A percentile compares a stretch with the other conserved stretches of the same genome.
phyloP scores from a whole-genome alignment of 164 flowering plant genomes.

The Saururus chinensis region DNA sequence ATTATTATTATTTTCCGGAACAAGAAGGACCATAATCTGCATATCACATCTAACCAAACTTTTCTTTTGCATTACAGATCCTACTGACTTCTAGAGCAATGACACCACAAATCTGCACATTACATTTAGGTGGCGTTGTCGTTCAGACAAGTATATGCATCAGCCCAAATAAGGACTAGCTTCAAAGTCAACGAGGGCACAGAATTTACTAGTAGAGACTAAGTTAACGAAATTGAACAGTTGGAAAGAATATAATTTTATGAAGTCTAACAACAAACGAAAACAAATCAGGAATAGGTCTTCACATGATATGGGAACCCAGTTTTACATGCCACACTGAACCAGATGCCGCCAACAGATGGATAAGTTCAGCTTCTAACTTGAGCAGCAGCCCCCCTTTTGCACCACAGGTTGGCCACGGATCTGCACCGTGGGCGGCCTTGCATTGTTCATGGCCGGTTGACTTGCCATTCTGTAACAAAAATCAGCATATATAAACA shows the following conservation, averaged over 20 bases:
- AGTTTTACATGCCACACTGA: constrained; percentile 23
- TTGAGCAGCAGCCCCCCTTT: constrained; percentile 33
- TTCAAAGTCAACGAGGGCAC: neutral
- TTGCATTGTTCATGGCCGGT: constrained; percentile 57
- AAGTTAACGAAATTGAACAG: constrained; percentile 3
- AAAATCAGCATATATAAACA: neutral
- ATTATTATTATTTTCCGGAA: no score
- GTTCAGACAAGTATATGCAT: no score
- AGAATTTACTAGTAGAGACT: neutral
- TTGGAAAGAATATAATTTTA: constrained; percentile 14
- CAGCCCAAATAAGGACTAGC: neutral
- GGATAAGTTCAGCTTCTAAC: constrained; percentile 3
- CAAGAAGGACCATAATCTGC: no score
- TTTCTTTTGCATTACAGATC: no score
- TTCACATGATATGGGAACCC: constrained; percentile 3
- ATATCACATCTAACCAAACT: no score
- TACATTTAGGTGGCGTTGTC: no score
- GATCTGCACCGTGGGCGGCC: constrained; percentile 76
- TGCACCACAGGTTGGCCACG: constrained; percentile 77
- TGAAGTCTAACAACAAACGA: constrained; percentile 4
- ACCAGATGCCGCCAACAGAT: no score
- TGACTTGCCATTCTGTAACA: constrained; percentile 77
- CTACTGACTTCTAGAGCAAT: no score
- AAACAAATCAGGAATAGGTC: constrained; percentile 1
- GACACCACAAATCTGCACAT: no score